phyloP scores from a whole-genome alignment of 805 yeast species.

The Yarrowia bubula region DNA sequence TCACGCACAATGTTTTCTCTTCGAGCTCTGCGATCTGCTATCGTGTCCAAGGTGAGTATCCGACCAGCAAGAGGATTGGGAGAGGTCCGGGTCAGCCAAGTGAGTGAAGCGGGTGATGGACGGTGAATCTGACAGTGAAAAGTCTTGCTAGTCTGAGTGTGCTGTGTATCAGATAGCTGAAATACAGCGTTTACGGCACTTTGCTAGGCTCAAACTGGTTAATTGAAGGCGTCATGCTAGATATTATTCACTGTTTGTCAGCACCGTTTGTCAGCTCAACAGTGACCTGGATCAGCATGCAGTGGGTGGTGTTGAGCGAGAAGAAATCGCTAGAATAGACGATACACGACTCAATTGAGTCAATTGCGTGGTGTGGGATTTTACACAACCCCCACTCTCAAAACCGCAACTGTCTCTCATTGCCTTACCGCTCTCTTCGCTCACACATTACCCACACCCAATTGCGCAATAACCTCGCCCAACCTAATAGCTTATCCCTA shows the following conservation, averaged over 20 bases:
- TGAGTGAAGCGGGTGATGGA: no score
- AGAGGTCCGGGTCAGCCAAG: conserved; percentile 9
- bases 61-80: not conserved
- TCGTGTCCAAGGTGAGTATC: conserved; percentile 25
- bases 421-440: not conserved
- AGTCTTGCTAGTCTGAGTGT: no score
- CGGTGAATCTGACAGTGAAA: no score
- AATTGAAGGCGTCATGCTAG: no score
- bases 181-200: no score
- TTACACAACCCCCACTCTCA: not conserved
- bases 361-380: not conserved
- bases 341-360: not conserved
- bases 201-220: no score
- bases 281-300: no score
- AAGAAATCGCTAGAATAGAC: no score
- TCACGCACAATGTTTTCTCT: conserved; percentile 20
- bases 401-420: not conserved
- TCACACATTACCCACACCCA: not conserved
- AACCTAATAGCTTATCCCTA: conserved; percentile 18
- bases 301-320: not conserved
- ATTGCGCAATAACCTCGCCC: conserved; percentile 18
- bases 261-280: no score
- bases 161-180: no score
- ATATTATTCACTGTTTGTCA: no score
- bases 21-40: conserved; percentile 17